These are phyloP conservation scores for Porcisia deanei DNA, from an alignment of 208 protist genomes.

Conservation along the genomic window DNA sequence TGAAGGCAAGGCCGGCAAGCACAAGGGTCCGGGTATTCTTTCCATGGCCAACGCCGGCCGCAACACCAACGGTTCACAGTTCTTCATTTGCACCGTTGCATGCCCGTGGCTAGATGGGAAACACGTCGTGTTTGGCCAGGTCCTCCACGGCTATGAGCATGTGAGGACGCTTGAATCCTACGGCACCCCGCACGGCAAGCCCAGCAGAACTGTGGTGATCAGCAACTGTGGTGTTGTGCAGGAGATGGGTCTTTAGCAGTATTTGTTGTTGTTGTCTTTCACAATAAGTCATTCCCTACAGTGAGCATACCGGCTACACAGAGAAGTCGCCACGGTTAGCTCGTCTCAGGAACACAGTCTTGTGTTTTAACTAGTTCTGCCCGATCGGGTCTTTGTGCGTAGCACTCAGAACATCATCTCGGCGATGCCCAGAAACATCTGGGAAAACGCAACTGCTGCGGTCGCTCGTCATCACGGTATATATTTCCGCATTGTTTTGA, in stretches of 20 bases:
- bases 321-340: not conserved
- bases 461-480: not conserved
- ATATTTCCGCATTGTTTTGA: not conserved
- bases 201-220: constrained; percentile 56
- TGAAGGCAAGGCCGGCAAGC: constrained; percentile 82
- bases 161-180: constrained; percentile 77
- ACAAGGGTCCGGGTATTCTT: constrained; percentile 83
- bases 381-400: not conserved
- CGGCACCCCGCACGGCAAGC: constrained; percentile 73
- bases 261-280: not conserved
- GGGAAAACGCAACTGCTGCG: no score
- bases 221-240: constrained; percentile 76
- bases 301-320: not conserved
- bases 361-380: not conserved
- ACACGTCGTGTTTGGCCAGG: constrained; percentile 96
- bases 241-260: constrained; percentile 27
- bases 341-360: not conserved
- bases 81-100: constrained; percentile 90
- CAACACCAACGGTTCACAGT: constrained; percentile 94
- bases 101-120: constrained; percentile 93
- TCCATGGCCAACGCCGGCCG: constrained; percentile 94
- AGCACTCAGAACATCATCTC: not conserved
- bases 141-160: constrained; percentile 81
- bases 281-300: not conserved
- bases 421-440: not conserved